These are phyloP conservation scores for Tarenaya hassleriana DNA, from an alignment of 345 rosid species.

Conservation along the genomic window DNA sequence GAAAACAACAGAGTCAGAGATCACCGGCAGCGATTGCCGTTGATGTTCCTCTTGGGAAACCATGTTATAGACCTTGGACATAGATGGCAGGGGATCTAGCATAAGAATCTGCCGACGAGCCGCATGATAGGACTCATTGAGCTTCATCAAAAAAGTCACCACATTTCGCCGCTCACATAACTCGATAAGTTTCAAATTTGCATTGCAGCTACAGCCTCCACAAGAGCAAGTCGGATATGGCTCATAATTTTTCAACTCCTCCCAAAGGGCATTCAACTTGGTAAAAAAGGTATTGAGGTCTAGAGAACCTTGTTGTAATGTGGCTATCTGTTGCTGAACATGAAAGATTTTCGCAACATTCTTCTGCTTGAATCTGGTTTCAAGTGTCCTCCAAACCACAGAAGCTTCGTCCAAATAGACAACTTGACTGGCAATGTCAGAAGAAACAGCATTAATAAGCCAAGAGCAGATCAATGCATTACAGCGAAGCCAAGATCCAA, in stretches of 20 bases:
- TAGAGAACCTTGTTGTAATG: background rate
- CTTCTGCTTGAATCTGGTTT: background rate
- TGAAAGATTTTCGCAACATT: background rate
- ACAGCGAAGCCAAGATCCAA: too few relatives aligned
- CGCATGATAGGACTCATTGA: background rate
- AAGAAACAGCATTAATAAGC: background rate
- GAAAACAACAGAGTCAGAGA: background rate
- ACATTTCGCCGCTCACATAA: background rate
- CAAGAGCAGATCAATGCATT: background rate
- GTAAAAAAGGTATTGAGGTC: background rate
- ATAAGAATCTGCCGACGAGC: too few relatives aligned
- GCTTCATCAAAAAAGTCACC: background rate
- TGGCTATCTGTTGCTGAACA: background rate
- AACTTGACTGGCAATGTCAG: background rate
- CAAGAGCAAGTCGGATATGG: background rate
- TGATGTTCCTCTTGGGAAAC: too few relatives aligned
- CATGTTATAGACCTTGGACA: too few relatives aligned
- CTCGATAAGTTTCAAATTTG: background rate
- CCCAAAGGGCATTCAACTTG: background rate
- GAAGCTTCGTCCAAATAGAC: background rate
- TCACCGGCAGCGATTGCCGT: fast-evolving
- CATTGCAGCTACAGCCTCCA: background rate
- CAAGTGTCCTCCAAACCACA: background rate
- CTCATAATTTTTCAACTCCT: background rate
- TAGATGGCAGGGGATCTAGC: too few relatives aligned